Percentiles rank a stretch among this genome's conserved stretches.
Evolutionary conservation across 352 stramenopile genomes (phyloP).

Genomic region (Pythium aristosporum): DNA sequence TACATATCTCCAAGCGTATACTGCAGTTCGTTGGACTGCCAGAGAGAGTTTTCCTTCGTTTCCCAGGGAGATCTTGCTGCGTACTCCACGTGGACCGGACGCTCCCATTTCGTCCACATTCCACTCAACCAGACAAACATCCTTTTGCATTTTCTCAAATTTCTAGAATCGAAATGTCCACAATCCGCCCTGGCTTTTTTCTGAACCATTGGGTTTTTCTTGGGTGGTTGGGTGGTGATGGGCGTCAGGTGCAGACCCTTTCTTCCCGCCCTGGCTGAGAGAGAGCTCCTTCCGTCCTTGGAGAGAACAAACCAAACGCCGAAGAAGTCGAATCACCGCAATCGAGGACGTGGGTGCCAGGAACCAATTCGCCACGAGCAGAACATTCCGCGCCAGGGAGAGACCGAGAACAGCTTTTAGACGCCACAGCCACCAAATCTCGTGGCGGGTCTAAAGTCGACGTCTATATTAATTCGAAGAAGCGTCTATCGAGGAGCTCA

Average conservation of each 20-base stretch:
- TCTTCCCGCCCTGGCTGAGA: conserved; percentile 6
- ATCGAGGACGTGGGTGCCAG: background rate
- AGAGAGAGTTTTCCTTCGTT: too few relatives aligned
- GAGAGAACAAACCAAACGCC: conserved; percentile 19
- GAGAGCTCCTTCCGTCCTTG: background rate
- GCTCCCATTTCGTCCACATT: too few relatives aligned
- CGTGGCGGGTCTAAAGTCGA: background rate
- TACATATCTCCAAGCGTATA: too few relatives aligned
- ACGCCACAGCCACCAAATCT: background rate
- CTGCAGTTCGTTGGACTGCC: too few relatives aligned
- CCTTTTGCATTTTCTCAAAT: background rate
- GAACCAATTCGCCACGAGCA: background rate
- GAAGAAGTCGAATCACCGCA: conserved; percentile 26
- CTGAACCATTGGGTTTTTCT: conserved; percentile 8
- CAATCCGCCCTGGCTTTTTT: background rate
- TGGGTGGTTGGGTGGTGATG: conserved; percentile 27
- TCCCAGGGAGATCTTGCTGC: too few relatives aligned
- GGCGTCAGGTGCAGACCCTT: conserved; percentile 22
- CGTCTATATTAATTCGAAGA: background rate
- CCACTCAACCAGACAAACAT: too few relatives aligned
- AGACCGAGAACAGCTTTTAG: background rate
- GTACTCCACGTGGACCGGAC: too few relatives aligned
- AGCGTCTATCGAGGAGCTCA: background rate
- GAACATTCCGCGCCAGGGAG: background rate
- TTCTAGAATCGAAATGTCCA: conserved; percentile 2